A percentile compares a stretch with the other conserved stretches of the same genome.
Conservation (phyloP, 768 basidiomycete genomes). For the Boletus bicolor region DNA sequence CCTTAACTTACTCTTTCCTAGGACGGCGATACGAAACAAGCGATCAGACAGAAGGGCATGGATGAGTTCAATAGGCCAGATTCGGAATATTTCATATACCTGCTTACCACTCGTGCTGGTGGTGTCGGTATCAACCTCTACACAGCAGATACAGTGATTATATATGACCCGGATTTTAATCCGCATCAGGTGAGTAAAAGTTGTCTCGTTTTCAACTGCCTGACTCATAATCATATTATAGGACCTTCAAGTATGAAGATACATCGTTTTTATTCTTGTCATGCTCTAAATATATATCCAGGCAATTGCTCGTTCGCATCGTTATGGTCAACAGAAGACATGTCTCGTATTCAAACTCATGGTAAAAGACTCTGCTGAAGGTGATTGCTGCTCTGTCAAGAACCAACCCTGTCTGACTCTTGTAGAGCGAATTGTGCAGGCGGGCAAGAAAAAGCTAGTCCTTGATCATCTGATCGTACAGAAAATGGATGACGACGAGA, state of each 20-base stretch:
- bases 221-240: slow-evolving; percentile 27
- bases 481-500: slow-evolving; percentile 87
- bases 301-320: slow-evolving; percentile 93
- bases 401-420: slow-evolving; percentile 4
- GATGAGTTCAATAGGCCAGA: slow-evolving; percentile 88
- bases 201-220: neutral
- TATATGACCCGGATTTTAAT: slow-evolving; percentile 96
- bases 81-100: slow-evolving; percentile 88
- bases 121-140: slow-evolving; percentile 91
- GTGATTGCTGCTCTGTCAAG: slow-evolving; percentile 34
- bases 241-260: slow-evolving; percentile 79
- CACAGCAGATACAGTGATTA: slow-evolving; percentile 90
- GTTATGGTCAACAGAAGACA: slow-evolving; percentile 93
- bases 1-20: slow-evolving; percentile 30
- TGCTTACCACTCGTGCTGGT: slow-evolving; percentile 90
- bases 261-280: neutral
- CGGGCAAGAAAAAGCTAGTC: slow-evolving; percentile 93
- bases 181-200: slow-evolving; percentile 76
- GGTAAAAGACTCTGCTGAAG: slow-evolving; percentile 92
- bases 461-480: slow-evolving; percentile 95
- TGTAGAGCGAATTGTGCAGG: slow-evolving; percentile 84
- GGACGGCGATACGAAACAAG: slow-evolving; percentile 88
- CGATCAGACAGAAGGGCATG: slow-evolving; percentile 89
- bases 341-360: slow-evolving; percentile 95
- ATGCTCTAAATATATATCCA: slow-evolving; percentile 32